Evolutionary conservation across 305 asterid species (phyloP), one percentile per base, ranked within the genome.

Genomic region (Fraxinus angustifolia): DNA sequence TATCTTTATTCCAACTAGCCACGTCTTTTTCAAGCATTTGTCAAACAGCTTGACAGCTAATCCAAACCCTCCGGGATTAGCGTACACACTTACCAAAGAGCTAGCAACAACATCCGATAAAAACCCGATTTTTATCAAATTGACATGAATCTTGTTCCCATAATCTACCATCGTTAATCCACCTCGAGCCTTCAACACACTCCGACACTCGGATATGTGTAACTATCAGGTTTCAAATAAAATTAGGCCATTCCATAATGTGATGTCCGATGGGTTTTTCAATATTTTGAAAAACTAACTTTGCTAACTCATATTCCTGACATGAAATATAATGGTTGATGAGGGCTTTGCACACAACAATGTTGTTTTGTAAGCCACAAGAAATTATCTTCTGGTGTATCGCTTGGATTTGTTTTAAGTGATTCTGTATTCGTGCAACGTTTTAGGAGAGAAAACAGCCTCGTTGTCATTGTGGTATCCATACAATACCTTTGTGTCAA

Each of bases 11-110:
- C 98, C 98, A 93, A 80, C 91, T 87, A 0, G 93, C 91, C 84
- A 92, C 87, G 60, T 93, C 98, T 82, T 90, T 87, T 1, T 87
- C 89, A 42, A 90, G 91, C 91, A 93, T 89, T 93, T 95, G 75
- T 92, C 95, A 28, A 93, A 93, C 92, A 91, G 77, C 74, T 88
- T 85, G 67, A 83, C 84, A 5, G 93, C 97, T 14, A 88, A 86
- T 2, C 34, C 85, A 78, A 91, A 90, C 19, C 77, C 72, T 21
- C 88, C 88, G 58, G 93, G 85, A 68, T 92, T 93, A 0, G 93
- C 98, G 21, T 92, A 90, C 77, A 88, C 53, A 28, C 89, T 80
- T 74, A 87, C 78, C 86, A 92, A 80, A 28, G 95, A 89, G 86
- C 96, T 92, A 10, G 92, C 87, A 7, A 90, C 86, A 65, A 92